These are phyloP conservation scores for Selaginella moellendorffii DNA, from an alignment of 75 land plant genomes.

Conservation along the genomic window DNA sequence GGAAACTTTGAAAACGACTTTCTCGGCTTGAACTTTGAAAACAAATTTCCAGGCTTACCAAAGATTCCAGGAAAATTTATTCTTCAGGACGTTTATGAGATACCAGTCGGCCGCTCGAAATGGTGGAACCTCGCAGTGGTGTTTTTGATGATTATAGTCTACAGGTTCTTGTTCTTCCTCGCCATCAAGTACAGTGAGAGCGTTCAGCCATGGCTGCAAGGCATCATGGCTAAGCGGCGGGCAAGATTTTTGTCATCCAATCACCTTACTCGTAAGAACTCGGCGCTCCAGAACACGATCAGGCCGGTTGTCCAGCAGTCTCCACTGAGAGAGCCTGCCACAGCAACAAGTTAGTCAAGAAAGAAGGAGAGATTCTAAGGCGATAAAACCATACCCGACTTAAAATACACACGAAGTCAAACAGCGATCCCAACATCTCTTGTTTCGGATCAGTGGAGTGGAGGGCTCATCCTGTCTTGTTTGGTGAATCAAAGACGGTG, in stretches of 20 bases:
- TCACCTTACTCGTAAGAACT: background rate
- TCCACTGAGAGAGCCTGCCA: no score
- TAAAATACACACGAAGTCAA: no score
- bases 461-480: no score
- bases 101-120: background rate
- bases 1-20: slow-evolving; percentile 53
- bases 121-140: slow-evolving; percentile 10
- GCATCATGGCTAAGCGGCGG: background rate
- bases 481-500: no score
- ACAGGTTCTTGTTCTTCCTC: background rate
- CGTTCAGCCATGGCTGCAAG: background rate
- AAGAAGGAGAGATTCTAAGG: no score
- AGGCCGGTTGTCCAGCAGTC: background rate
- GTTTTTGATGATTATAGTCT: background rate
- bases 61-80: slow-evolving; percentile 1
- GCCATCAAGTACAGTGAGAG: background rate
- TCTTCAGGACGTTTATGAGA: slow-evolving; percentile 1
- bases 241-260: background rate
- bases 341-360: background rate
- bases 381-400: no score
- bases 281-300: background rate
- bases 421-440: no score
- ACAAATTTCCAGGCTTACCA: background rate
- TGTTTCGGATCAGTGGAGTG: no score
- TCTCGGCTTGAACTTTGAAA: slow-evolving; percentile 32